Evolutionary conservation across 73 alveolate genomes (phyloP).

Genomic region (Durusdinium trenchii): DNA sequence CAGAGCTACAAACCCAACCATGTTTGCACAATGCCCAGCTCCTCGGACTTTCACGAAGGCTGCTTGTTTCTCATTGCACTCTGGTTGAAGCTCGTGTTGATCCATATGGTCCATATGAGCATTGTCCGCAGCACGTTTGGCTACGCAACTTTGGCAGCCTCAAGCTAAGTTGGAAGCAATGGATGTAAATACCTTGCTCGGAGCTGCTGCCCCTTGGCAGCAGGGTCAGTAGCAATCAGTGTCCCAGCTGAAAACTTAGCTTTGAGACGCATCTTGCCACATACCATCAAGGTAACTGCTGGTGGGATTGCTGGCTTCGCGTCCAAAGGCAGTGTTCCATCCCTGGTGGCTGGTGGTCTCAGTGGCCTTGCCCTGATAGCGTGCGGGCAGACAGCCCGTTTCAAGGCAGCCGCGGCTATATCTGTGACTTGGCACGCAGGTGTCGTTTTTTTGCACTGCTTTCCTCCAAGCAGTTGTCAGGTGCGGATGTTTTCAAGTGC

Average conservation of each 20-base stretch:
- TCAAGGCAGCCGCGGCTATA: slow-evolving; percentile 48
- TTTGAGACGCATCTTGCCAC: background rate
- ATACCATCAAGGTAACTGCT: slow-evolving; percentile 16
- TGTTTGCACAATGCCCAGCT: no score
- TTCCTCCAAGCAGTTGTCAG: background rate
- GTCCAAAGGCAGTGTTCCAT: slow-evolving; percentile 64
- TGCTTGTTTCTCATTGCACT: no score
- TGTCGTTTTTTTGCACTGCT: background rate
- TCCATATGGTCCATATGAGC: no score
- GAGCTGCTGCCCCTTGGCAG: background rate
- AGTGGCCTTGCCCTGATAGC: slow-evolving; percentile 57
- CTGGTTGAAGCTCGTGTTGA: no score
- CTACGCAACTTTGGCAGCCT: no score
- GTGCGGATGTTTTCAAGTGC: background rate
- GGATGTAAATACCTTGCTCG: slow-evolving; percentile 30
- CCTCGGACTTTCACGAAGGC: no score
- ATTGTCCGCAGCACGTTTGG: no score
- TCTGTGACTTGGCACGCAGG: background rate
- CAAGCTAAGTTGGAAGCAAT: no score
- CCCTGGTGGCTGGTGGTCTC: slow-evolving; percentile 54
- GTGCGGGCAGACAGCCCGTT: slow-evolving; percentile 50
- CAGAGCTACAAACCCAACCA: no score
- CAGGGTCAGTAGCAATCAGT: background rate
- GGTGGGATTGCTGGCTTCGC: slow-evolving; percentile 75
- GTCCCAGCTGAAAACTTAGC: background rate